phyloP scores from a whole-genome alignment of 371 early-diverging fungal genomes.

The Smittium mucronatum region DNA sequence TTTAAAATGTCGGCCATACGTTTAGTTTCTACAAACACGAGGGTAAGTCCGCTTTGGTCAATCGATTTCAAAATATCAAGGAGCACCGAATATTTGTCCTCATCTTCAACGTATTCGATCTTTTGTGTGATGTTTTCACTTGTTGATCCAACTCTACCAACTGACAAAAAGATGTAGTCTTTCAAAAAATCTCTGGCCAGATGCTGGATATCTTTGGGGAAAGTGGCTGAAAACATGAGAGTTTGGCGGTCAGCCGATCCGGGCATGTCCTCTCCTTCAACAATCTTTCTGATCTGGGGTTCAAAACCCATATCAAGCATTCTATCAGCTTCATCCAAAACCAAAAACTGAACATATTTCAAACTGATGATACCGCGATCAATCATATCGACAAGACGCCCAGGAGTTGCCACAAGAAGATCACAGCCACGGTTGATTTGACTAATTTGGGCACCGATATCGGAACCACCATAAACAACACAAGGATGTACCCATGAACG shows the following conservation, averaged over 20 bases:
- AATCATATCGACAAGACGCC: conserved; percentile 90
- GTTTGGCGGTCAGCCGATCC: conserved; percentile 73
- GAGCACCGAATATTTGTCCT: conserved; percentile 74
- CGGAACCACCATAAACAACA: conserved; percentile 96
- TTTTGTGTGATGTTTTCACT: conserved; percentile 93
- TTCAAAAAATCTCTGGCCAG: conserved; percentile 89
- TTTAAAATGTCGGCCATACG: conserved; percentile 93
- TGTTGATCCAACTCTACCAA: conserved; percentile 89
- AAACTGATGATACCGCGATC: conserved; percentile 82
- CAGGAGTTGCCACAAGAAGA: conserved; percentile 95
- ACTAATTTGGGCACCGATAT: conserved; percentile 79
- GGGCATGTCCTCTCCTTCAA: conserved; percentile 90
- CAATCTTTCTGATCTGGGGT: conserved; percentile 94
- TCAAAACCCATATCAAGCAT: conserved; percentile 99
- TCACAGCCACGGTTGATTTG: conserved; percentile 88
- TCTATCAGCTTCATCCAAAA: conserved; percentile 99
- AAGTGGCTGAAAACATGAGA: conserved; percentile 96
- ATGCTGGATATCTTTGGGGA: conserved; percentile 87
- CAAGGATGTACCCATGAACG: conserved; percentile 83
- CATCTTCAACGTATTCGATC: conserved; percentile 73
- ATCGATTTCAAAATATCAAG: conserved; percentile 69
- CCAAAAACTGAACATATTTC: conserved; percentile 65
- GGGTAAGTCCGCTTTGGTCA: conserved; percentile 54
- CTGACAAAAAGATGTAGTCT: conserved; percentile 83
- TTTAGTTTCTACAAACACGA: conserved; percentile 98